Base-by-base conservation (phyloP, 441 rosid genomes). In the Corymbia citriodora region DNA sequence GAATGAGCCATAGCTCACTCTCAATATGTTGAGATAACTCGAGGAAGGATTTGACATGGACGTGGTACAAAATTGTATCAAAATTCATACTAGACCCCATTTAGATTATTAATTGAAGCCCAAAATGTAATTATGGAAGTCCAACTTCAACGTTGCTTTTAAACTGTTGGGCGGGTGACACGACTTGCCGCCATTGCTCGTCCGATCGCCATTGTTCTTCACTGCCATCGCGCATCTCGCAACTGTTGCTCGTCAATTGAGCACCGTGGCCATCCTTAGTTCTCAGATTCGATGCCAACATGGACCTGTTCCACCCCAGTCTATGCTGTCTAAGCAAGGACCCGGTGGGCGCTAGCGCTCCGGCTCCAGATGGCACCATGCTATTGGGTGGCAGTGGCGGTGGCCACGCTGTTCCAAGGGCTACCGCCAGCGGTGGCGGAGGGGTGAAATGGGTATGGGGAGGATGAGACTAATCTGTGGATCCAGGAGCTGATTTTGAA, bases 361-460 rank as follows among this genome's bases (percentile, higher is more conserved):
- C 95, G 98, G 90, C 87, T 96, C n/a, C 96, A 96, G 93, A 96
- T 97, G 9, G 92, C n/a, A n/a, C n/a, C n/a, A n/a, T n/a, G n/a
- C n/a, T n/a, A n/a, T n/a, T n/a, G n/a, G n/a, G n/a, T n/a, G n/a
- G n/a, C n/a, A n/a, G n/a, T n/a, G n/a, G n/a, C n/a, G n/a, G n/a
- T n/a, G 45, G 45, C 45, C 45, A 1, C 45, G 45, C 45, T 40
- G 45, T 40, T 92, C 57, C 95, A 93, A 79, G 87, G 94, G 93
- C 40, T 92, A 87, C 90, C 57, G 90, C 91, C 92, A 89, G 61
- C 93, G 55, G 74, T 40, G 40, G 4, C 5, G 53, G 89, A 33
- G 40, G 92, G 90, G 93, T 54, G 7, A 87, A 63, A 29, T 63
- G 91, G 65, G 68, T 61, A 45, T 89, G 89, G 86, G 45, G 87